phyloP scores from a whole-genome alignment of 2,329 filamentous ascomycete genomes.

The Ambrosiella beaveri region DNA sequence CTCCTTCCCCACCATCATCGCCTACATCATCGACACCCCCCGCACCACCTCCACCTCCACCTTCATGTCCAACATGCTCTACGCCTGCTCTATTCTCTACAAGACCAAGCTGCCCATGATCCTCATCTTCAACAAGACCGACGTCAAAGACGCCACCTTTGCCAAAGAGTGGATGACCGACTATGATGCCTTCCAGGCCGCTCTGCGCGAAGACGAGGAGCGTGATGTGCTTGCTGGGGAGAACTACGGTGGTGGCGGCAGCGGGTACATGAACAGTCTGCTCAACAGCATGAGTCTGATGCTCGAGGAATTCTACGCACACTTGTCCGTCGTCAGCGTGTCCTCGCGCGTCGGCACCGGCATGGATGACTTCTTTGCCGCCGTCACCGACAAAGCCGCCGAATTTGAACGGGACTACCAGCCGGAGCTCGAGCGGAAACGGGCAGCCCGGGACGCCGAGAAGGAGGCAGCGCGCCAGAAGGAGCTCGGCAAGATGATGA shows the following conservation, averaged over 20 bases:
- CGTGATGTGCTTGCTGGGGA: constrained; percentile 62
- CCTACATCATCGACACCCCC: constrained; percentile 94
- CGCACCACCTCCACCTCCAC: constrained; percentile 84
- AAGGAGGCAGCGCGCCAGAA: constrained; percentile 57
- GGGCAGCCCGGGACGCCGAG: constrained; percentile 55
- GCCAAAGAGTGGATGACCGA: constrained; percentile 99
- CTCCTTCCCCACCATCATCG: constrained; percentile 89
- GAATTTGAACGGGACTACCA: constrained; percentile 87
- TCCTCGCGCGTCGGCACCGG: constrained; percentile 85
- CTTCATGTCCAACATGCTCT: constrained; percentile 99
- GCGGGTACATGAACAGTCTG: constrained; percentile 88
- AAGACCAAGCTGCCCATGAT: constrained; percentile 99
- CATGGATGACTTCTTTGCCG: constrained; percentile 82
- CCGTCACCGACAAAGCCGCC: constrained; percentile 67
- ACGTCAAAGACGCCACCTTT: constrained; percentile 78
- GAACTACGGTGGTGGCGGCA: constrained; percentile 51
- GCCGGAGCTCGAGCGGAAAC: constrained; percentile 70
- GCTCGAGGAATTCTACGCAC: constrained; percentile 92
- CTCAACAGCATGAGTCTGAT: constrained; percentile 97
- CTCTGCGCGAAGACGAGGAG: constrained; percentile 64
- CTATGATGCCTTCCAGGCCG: constrained; percentile 86
- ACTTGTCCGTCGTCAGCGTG: constrained; percentile 82
- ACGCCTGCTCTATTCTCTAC: constrained; percentile 95
- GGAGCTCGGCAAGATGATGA: constrained; percentile 86
- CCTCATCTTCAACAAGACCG: constrained; percentile 96